Evolutionary conservation across 2,329 filamentous ascomycete genomes (phyloP).

Genomic region (Trichophyton verrucosum): DNA sequence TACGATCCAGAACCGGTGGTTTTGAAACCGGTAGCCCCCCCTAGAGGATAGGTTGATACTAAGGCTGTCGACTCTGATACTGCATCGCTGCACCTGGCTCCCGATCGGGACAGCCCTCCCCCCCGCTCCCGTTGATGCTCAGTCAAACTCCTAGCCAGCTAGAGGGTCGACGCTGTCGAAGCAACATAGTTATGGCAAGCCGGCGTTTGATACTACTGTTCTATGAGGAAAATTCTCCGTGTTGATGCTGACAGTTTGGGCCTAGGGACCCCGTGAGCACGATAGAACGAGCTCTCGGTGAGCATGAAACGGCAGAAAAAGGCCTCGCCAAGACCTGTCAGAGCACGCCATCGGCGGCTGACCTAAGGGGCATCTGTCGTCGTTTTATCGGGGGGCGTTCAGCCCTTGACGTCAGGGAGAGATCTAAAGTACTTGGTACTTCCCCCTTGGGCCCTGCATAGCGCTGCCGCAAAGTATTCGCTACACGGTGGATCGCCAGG

Average conservation of each 20-base stretch:
- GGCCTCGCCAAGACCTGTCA: background rate
- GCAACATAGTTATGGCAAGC: background rate
- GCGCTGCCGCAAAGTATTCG: background rate
- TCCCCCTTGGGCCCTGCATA: background rate
- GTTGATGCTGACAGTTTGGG: background rate
- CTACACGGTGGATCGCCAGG: background rate
- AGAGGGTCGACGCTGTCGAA: background rate
- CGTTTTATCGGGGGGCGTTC: background rate
- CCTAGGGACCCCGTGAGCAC: background rate
- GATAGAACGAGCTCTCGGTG: background rate
- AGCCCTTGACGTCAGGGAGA: background rate
- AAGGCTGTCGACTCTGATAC: background rate
- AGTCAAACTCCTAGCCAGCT: background rate
- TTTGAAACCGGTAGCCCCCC: background rate
- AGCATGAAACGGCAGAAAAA: background rate
- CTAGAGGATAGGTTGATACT: background rate
- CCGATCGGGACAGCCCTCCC: background rate
- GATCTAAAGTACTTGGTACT: background rate
- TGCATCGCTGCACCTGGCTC: background rate
- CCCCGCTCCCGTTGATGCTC: background rate
- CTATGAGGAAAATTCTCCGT: background rate
- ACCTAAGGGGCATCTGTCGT: background rate
- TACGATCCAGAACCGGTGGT: constrained; percentile 1
- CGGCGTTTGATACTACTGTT: background rate
- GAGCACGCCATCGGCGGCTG: background rate